Evolutionary conservation across 2,329 filamentous ascomycete species (phyloP), one percentile per base, ranked within the genome.

Genomic region (Stagonosporopsis rhizophila): DNA sequence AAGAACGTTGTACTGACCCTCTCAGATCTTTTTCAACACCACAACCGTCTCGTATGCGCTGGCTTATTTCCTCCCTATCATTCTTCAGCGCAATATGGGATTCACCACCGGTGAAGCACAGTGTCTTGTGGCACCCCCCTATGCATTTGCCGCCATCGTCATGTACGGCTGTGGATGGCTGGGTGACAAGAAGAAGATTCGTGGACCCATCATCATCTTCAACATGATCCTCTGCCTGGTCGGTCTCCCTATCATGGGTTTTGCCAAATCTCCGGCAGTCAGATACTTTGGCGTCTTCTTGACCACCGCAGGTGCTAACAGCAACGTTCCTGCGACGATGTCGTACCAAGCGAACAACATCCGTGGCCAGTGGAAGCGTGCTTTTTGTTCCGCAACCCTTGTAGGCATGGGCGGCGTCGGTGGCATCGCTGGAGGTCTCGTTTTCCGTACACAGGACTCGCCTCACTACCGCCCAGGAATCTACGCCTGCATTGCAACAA

Each of bases 331-430:
- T 0, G 82, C 86, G 1, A 81, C 86, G 41, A 86, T 96, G 79
- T 84, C 90, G 0, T 95, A 91, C 78, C 91, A 94, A 78, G 90
- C 90, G 38, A 95, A 94, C 78, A 96, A 96, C 76, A 89, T 96
- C 69, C 87, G 90, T 49, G 91, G 91, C 0, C 91, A 95, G 77
- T 96, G 91, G 90, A 96, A 94, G 79, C 86, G 92, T 44, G 91
- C 91, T 0, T 88, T 95, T 64, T 88, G 86, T 72, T 90, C 86
- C 56, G 89, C 91, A 2, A 89, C 87, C 0, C 82, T 94, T 2
- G 89, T 95, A 3, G 89, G 88, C 1, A 86, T 90, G 45, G 90
- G 90, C 7, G 90, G 89, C 2, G 80, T 96, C 23, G 91, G 91
- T 34, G 91, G 91, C 30, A 95, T 95, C 60, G 85, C 85, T 1